Conservation (phyloP, 805 yeast genomes). For the Zygotorulaspora florentina region DNA sequence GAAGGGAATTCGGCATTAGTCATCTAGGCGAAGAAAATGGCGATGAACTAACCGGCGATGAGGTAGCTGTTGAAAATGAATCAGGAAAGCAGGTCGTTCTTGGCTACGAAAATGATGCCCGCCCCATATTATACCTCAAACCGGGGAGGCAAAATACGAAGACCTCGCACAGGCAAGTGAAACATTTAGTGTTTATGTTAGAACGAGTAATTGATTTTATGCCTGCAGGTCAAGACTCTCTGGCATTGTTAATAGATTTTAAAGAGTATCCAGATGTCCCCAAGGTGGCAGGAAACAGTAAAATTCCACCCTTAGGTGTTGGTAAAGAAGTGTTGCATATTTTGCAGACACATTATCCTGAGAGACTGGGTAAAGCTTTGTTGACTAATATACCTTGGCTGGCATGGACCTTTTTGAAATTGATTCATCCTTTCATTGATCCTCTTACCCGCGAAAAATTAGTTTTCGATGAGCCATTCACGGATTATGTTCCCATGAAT, state of each 20-base stretch:
- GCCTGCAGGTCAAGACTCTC: constrained; percentile 95
- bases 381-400: constrained; percentile 90
- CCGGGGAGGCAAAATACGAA: constrained; percentile 97
- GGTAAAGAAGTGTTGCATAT: constrained; percentile 92
- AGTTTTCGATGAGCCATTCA: constrained; percentile 86
- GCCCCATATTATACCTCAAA: constrained; percentile 89
- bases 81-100: constrained; percentile 90
- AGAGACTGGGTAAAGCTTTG: constrained; percentile 88
- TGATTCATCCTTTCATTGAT: constrained; percentile 94
- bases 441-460: constrained; percentile 92
- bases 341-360: constrained; percentile 96
- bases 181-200: constrained; percentile 86
- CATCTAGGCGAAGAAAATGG: constrained; percentile 41
- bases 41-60: constrained; percentile 50
- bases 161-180: constrained; percentile 86
- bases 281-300: constrained; percentile 50
- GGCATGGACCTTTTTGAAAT: constrained; percentile 86
- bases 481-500: constrained; percentile 70
- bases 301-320: constrained; percentile 81
- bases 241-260: constrained; percentile 89
- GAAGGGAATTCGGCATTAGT: constrained; percentile 83
- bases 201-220: constrained; percentile 90
- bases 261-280: constrained; percentile 63
- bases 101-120: constrained; percentile 83
- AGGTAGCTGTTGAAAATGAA: constrained; percentile 64